A percentile compares a stretch with the other conserved stretches of the same genome.
Evolutionary conservation across 768 basidiomycete genomes (phyloP).

Genomic region (Tephrocybe sp.): DNA sequence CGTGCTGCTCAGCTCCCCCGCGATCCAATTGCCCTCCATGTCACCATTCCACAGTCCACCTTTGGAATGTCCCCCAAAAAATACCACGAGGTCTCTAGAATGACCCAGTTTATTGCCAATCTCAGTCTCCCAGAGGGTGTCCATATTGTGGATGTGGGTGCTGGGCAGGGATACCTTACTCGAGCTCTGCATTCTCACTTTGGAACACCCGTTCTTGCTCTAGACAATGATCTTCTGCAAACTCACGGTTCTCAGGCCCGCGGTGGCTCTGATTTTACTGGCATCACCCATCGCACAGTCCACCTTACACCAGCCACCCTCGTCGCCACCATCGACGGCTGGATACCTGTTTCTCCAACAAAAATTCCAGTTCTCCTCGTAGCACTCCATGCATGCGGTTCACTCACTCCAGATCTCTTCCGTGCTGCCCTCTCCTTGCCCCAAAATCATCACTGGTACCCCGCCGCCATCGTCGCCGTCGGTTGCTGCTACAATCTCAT

Average conservation of each 20-base stretch:
- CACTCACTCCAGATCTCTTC: conserved; percentile 64
- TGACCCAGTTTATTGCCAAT: conserved; percentile 36
- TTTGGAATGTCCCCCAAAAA: conserved; percentile 77
- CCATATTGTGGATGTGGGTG: conserved; percentile 69
- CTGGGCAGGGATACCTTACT: conserved; percentile 71
- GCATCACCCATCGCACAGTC: conserved; percentile 55
- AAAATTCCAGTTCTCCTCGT: conserved; percentile 55
- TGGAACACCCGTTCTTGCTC: conserved; percentile 52
- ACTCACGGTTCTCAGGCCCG: conserved; percentile 46
- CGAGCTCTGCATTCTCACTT: conserved; percentile 39
- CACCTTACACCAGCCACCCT: conserved; percentile 51
- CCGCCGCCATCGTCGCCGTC: conserved; percentile 55
- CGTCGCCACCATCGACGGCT: conserved; percentile 43
- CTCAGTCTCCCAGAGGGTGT: conserved; percentile 29
- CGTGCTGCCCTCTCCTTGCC: conserved; percentile 40
- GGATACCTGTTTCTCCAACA: conserved; percentile 34
- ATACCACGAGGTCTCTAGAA: conserved; percentile 64
- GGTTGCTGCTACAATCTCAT: conserved; percentile 83
- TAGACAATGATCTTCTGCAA: conserved; percentile 61
- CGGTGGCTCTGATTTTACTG: conserved; percentile 15
- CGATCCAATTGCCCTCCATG: conserved; percentile 17
- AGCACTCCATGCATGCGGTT: conserved; percentile 75
- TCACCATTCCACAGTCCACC: conserved; percentile 14
- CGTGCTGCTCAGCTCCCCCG: conserved; percentile 23
- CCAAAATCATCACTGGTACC: conserved; percentile 36